phyloP scores from a whole-genome alignment of 129 eudicot species.

The Oenanthe sinensis region DNA sequence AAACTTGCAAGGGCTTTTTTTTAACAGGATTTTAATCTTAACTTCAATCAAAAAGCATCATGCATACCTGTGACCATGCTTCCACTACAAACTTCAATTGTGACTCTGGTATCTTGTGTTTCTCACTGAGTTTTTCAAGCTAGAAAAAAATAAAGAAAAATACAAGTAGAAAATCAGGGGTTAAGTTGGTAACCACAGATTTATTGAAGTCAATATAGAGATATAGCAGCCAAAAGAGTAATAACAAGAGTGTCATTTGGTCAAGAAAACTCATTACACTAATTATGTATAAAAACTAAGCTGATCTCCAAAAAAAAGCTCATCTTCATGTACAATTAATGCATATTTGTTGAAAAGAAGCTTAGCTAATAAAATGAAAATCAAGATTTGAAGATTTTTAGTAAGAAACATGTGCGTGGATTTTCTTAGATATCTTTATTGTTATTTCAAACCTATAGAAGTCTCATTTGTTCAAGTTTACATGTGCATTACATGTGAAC shows the following conservation, averaged over 20 bases:
- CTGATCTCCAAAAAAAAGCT: background rate
- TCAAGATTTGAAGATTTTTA: background rate
- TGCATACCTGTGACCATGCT: slow-evolving; percentile 67
- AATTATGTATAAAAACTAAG: background rate
- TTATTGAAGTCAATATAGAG: background rate
- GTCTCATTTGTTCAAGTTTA: background rate
- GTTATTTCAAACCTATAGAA: background rate
- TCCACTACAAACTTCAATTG: slow-evolving; percentile 53
- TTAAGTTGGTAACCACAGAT: background rate
- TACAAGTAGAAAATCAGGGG: no score
- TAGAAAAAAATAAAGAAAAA: slow-evolving; percentile 12
- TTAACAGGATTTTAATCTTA: background rate
- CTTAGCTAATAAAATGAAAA: background rate
- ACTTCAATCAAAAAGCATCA: background rate
- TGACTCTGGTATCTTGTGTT: slow-evolving; percentile 51
- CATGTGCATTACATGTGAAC: background rate
- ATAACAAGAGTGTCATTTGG: background rate
- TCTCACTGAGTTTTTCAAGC: slow-evolving; percentile 57
- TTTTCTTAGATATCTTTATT: background rate
- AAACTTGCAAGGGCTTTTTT: background rate
- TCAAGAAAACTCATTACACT: background rate
- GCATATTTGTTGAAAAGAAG: background rate
- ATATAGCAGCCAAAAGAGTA: background rate
- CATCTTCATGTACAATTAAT: background rate
- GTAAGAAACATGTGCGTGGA: background rate